Conservation (phyloP, 306 rosid species). For the Cajanus cajan region DNA sequence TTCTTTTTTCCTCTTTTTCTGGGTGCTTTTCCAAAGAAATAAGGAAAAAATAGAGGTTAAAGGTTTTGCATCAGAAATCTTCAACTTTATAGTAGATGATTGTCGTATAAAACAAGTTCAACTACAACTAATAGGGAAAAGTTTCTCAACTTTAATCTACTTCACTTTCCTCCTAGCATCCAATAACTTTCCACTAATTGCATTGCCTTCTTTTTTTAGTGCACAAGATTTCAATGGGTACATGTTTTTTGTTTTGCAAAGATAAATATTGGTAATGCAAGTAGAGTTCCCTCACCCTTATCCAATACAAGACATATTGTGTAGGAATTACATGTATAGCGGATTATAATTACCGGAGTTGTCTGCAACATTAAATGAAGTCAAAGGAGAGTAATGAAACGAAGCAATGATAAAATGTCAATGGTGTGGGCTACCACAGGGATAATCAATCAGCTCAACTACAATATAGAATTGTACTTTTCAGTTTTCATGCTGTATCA, state of each 20-base stretch:
- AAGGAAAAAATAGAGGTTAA: not conserved
- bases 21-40: not conserved
- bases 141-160: not conserved
- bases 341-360: slow-evolving; percentile 16
- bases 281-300: not conserved
- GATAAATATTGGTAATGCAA: not conserved
- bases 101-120: not conserved
- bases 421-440: slow-evolving; percentile 37
- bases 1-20: not conserved
- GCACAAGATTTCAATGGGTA: not conserved
- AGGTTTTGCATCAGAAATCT: not conserved
- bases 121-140: not conserved
- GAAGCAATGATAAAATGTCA: slow-evolving; percentile 16
- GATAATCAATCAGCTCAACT: slow-evolving; percentile 26
- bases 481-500: not conserved
- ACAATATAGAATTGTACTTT: slow-evolving; percentile 28
- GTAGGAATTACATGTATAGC: not conserved
- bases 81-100: not conserved
- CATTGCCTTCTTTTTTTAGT: not conserved
- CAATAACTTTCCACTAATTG: not conserved
- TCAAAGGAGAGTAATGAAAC: slow-evolving; percentile 38
- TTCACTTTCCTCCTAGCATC: not conserved
- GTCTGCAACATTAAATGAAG: slow-evolving; percentile 43
- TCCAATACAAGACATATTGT: not conserved
- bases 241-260: too few relatives aligned